A percentile compares a stretch with the other conserved stretches of the same genome.
phyloP scores from a whole-genome alignment of 176 grass and related monocot genomes.

The Saccharum officinarum region DNA sequence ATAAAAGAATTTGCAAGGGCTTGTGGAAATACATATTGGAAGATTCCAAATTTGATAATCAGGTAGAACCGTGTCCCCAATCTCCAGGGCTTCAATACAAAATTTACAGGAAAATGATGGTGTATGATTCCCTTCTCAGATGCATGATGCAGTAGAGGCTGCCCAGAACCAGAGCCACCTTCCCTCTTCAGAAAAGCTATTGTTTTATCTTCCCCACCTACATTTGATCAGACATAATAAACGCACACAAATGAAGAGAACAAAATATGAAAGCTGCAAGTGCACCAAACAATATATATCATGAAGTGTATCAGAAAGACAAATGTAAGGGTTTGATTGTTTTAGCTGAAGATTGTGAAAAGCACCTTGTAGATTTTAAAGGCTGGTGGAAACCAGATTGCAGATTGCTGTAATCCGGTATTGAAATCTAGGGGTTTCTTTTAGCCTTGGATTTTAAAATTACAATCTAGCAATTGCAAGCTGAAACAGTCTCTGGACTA shows the following conservation, averaged over 20 bases:
- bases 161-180: slow-evolving; percentile 59
- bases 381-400: not conserved
- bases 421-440: not conserved
- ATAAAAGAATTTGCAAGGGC: slow-evolving; percentile 14
- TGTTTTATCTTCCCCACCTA: slow-evolving; percentile 93
- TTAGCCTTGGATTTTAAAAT: not conserved
- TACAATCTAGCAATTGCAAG: not conserved
- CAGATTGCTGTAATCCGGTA: not conserved
- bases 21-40: slow-evolving; percentile 84
- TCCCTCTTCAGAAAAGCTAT: slow-evolving; percentile 94
- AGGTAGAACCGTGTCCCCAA: slow-evolving; percentile 74
- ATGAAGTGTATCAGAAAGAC: not conserved
- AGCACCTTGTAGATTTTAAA: not conserved
- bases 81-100: slow-evolving; percentile 86
- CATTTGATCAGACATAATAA: slow-evolving; percentile 35
- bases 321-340: not conserved
- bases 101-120: slow-evolving; percentile 96
- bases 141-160: slow-evolving; percentile 61
- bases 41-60: slow-evolving; percentile 96
- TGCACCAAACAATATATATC: not conserved
- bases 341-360: slow-evolving; percentile 1
- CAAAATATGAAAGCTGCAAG: not conserved
- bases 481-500: not conserved
- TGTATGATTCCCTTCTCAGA: slow-evolving; percentile 84
- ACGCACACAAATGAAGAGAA: slow-evolving; percentile 5